phyloP scores from a whole-genome alignment of 2,329 filamentous ascomycete genomes.

The Fusarium newnesense region DNA sequence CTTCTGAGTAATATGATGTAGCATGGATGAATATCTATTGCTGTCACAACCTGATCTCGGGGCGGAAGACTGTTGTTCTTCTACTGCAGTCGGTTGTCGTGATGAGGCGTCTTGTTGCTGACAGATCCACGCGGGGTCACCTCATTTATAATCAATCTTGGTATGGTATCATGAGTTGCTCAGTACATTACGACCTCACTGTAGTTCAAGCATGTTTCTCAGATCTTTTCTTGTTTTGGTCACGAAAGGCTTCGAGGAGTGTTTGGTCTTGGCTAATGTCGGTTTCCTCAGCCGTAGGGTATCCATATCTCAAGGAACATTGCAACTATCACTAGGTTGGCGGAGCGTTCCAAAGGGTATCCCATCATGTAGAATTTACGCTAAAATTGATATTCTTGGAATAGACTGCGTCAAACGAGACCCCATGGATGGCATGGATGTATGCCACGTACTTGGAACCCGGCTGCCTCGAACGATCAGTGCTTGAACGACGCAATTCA shows the following conservation, averaged over 20 bases:
- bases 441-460: neutral
- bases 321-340: neutral
- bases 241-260: neutral
- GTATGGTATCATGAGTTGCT: neutral
- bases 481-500: neutral
- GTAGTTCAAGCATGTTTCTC: neutral
- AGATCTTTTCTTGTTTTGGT: neutral
- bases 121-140: constrained; percentile 1
- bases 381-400: neutral
- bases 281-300: constrained; percentile 6
- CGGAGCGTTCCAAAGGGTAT: neutral
- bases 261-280: neutral
- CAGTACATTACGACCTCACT: neutral
- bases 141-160: neutral
- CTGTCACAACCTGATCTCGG: neutral
- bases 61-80: neutral
- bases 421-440: neutral
- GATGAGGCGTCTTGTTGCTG: neutral
- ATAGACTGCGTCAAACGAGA: neutral
- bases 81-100: neutral
- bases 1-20: neutral
- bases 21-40: fast-evolving
- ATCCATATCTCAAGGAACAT: neutral
- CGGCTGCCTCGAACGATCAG: neutral
- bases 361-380: neutral